Evolutionary conservation across 1,139 yeast genomes (phyloP).

Genomic region (Trichomonascaceae sp.): DNA sequence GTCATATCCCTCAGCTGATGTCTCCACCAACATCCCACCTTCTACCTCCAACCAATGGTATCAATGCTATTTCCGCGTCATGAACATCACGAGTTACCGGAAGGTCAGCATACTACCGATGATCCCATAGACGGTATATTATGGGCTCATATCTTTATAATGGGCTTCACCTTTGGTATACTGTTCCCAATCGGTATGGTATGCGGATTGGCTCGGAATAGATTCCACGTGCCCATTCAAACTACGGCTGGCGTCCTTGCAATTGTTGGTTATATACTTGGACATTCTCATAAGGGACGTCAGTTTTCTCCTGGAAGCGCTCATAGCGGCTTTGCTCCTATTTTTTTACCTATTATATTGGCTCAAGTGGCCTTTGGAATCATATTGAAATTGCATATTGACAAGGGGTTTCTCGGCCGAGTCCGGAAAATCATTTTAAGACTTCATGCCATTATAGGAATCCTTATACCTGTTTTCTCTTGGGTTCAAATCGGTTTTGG

Average conservation of each 20-base stretch:
- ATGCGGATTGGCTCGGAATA: conserved; percentile 34
- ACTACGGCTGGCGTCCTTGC: conserved; percentile 32
- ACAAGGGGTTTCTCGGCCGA: conserved; percentile 31
- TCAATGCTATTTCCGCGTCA: conserved; percentile 15
- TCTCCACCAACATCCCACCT: not conserved
- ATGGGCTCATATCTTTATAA: conserved; percentile 34
- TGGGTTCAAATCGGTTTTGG: conserved; percentile 72
- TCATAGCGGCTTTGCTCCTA: conserved; percentile 31
- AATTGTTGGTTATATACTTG: conserved; percentile 35
- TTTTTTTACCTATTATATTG: conserved; percentile 24
- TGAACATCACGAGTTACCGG: conserved; percentile 23
- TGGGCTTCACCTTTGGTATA: conserved; percentile 37
- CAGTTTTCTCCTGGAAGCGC: conserved; percentile 30
- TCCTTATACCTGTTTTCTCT: conserved; percentile 39
- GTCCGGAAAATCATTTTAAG: conserved; percentile 28
- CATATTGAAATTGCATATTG: conserved; percentile 32
- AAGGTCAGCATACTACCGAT: conserved; percentile 20
- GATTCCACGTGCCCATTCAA: conserved; percentile 38
- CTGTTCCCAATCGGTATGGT: conserved; percentile 38
- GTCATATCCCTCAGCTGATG: not conserved
- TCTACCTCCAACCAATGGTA: not conserved
- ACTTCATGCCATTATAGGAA: conserved; percentile 34
- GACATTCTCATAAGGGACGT: conserved; percentile 36
- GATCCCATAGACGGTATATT: conserved; percentile 26
- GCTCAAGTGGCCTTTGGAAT: conserved; percentile 32